These are phyloP conservation scores for Rubroshorea leprosula DNA, from an alignment of 345 rosid species.

Conservation along the genomic window DNA sequence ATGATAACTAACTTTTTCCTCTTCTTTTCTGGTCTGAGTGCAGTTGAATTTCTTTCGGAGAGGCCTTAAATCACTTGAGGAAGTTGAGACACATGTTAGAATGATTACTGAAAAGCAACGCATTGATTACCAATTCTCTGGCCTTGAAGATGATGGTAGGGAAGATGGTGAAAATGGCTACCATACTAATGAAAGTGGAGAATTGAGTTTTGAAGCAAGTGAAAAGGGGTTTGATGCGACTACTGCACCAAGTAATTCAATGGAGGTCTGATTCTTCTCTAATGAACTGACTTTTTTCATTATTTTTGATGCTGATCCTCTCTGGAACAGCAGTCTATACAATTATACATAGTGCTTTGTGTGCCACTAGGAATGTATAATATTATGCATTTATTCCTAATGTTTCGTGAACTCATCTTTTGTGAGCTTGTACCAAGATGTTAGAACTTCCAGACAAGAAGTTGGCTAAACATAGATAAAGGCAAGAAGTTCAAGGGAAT, in stretches of 20 bases:
- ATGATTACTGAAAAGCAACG: slow-evolving; percentile 63
- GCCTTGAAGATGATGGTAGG: slow-evolving; percentile 54
- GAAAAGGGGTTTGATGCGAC: slow-evolving; percentile 39
- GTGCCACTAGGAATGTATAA: too few relatives aligned
- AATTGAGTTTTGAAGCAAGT: slow-evolving; percentile 69
- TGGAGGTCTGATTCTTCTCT: slow-evolving; percentile 48
- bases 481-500: too few relatives aligned
- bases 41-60: slow-evolving; percentile 83
- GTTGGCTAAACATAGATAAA: too few relatives aligned
- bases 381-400: too few relatives aligned
- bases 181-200: slow-evolving; percentile 49
- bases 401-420: too few relatives aligned
- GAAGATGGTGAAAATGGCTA: slow-evolving; percentile 38
- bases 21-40: slow-evolving; percentile 17
- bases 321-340: neutral
- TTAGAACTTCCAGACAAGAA: too few relatives aligned
- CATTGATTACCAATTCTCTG: slow-evolving; percentile 74
- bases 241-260: slow-evolving; percentile 46
- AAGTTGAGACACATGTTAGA: slow-evolving; percentile 65
- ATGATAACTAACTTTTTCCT: slow-evolving; percentile 13
- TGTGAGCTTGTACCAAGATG: too few relatives aligned
- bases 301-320: neutral
- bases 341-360: too few relatives aligned
- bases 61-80: slow-evolving; percentile 81
- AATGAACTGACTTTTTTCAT: neutral